Percentiles rank a stretch among this genome's conserved stretches.
phyloP scores from a whole-genome alignment of 2,329 filamentous ascomycete genomes.

The Zymoseptoria passerinii region DNA sequence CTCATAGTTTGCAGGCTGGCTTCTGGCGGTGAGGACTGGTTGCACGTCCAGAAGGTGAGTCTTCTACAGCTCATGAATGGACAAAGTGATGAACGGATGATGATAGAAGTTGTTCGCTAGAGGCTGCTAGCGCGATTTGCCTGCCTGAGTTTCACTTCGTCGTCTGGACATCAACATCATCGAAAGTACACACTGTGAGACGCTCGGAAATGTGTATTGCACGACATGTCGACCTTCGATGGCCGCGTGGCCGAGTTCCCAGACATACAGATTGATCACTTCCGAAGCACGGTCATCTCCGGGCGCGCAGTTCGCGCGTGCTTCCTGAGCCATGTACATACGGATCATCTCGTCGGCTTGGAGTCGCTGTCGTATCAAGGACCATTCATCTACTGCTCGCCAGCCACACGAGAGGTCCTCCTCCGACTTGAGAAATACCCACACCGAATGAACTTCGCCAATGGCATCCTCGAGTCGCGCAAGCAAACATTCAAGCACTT shows the following conservation, averaged over 20 bases:
- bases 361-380: conserved; percentile 44
- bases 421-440: conserved; percentile 65
- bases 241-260: conserved; percentile 69
- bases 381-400: conserved; percentile 85
- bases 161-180: neutral
- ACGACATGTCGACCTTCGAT: conserved; percentile 66
- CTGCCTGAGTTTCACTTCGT: neutral
- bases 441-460: conserved; percentile 72
- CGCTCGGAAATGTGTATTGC: conserved; percentile 1
- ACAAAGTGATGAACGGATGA: no score
- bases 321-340: conserved; percentile 89
- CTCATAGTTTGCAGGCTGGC: neutral
- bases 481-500: conserved; percentile 71
- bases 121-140: neutral
- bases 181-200: neutral
- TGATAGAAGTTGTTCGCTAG: neutral
- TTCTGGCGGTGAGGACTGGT: neutral
- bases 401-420: conserved; percentile 70
- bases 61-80: no score
- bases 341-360: conserved; percentile 75
- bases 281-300: conserved; percentile 47
- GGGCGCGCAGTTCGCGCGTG: conserved; percentile 62
- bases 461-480: conserved; percentile 66
- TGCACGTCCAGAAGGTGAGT: no score
- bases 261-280: conserved; percentile 75